These are phyloP conservation scores for Ascodesmis nigricans DNA, from an alignment of 495 filamentous ascomycete genomes.

Conservation along the genomic window DNA sequence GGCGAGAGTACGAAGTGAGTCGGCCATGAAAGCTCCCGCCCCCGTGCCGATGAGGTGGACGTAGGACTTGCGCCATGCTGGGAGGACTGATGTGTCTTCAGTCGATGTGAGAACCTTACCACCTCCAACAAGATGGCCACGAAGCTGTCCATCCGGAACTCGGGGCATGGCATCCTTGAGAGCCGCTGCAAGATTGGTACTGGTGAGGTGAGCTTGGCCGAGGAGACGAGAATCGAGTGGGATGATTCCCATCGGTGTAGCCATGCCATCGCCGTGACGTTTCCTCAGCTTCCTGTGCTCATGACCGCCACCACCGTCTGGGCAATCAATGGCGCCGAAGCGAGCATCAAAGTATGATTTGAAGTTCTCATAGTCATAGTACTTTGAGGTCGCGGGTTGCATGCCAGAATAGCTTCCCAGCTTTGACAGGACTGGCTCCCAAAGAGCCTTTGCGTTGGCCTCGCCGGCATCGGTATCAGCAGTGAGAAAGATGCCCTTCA, in stretches of 20 bases:
- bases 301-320: too few species aligned
- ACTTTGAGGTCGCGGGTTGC: background rate
- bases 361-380: background rate
- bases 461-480: constrained; percentile 6
- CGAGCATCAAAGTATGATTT: too few species aligned
- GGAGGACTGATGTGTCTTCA: constrained; percentile 6
- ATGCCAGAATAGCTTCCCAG: background rate
- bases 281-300: too few species aligned
- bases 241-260: too few species aligned
- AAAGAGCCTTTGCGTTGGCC: background rate
- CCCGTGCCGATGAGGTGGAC: constrained; percentile 22
- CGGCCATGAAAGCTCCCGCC: constrained; percentile 7
- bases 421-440: background rate
- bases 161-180: too few species aligned
- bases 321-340: too few species aligned
- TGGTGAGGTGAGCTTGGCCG: too few species aligned
- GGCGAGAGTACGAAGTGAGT: too few species aligned
- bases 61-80: constrained; percentile 20
- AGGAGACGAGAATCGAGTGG: too few species aligned
- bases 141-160: too few species aligned
- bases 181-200: too few species aligned
- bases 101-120: constrained; percentile 9
- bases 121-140: constrained; percentile 19
- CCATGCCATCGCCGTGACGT: too few species aligned
- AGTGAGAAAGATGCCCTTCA: constrained; percentile 12